Percentiles rank a stretch among this genome's conserved stretches.
Conservation (phyloP, 495 filamentous ascomycete species). For the Penicillium herquei region DNA sequence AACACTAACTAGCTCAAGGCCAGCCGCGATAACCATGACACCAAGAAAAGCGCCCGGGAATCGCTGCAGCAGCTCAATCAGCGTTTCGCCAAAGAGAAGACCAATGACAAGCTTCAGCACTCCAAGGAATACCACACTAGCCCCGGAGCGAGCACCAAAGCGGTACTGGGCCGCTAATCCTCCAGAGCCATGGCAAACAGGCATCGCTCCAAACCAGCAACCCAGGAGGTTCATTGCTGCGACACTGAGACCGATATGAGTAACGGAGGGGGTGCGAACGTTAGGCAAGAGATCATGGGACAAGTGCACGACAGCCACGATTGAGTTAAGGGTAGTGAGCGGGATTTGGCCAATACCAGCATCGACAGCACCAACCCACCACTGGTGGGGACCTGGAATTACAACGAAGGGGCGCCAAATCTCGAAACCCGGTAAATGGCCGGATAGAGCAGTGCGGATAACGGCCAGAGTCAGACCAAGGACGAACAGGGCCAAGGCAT, state of each 20-base stretch:
- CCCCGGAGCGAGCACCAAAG: constrained; percentile 86
- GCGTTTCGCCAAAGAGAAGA: constrained; percentile 64
- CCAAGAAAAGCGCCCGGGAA: constrained; percentile 77
- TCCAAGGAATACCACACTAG: constrained; percentile 78
- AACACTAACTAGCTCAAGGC: constrained; percentile 79
- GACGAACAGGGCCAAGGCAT: constrained; percentile 69
- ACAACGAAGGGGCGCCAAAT: constrained; percentile 49
- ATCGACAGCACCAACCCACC: constrained; percentile 48
- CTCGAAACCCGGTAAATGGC: constrained; percentile 43
- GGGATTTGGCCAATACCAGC: constrained; percentile 82
- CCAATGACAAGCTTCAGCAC: constrained; percentile 73
- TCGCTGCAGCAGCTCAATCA: constrained; percentile 61
- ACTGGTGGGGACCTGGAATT: constrained; percentile 45
- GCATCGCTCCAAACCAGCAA: constrained; percentile 93
- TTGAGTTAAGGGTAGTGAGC: constrained; percentile 84
- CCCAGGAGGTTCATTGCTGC: constrained; percentile 77
- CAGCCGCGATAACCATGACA: constrained; percentile 85
- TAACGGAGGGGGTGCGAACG: constrained; percentile 62
- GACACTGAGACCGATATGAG: constrained; percentile 76
- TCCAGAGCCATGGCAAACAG: constrained; percentile 90
- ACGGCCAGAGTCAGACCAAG: constrained; percentile 60
- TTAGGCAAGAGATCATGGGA: constrained; percentile 70
- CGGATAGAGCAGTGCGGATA: constrained; percentile 33
- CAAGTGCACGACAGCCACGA: constrained; percentile 79
- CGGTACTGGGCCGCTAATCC: constrained; percentile 86